A percentile compares a stretch with the other conserved stretches of the same genome.
Conservation (phyloP, 2,329 filamentous ascomycete genomes). For the Microascus cirrosus region DNA sequence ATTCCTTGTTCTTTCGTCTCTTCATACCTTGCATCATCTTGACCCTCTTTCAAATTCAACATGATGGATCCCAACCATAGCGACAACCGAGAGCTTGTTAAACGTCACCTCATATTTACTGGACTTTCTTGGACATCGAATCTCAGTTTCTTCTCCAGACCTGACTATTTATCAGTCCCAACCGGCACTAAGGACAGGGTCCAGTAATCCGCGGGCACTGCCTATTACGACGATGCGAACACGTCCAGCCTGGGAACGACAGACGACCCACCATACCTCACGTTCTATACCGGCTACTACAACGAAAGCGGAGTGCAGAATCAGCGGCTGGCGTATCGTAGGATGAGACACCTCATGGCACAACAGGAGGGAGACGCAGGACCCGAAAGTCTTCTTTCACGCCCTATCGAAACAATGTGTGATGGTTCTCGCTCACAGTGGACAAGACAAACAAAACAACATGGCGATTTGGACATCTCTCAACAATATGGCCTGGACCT, state of each 20-base stretch:
- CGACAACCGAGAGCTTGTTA: no score
- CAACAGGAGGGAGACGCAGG: background rate
- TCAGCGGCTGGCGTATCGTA: background rate
- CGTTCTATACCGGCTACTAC: background rate
- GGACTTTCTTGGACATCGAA: no score
- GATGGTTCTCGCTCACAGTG: background rate
- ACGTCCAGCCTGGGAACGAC: background rate
- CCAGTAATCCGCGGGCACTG: background rate
- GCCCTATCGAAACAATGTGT: background rate
- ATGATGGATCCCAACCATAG: no score
- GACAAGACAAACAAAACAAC: background rate
- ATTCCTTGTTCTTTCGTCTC: no score
- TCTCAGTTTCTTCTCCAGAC: no score
- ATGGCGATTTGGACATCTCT: background rate
- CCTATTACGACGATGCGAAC: background rate
- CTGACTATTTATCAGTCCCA: background rate
- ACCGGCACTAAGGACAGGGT: background rate
- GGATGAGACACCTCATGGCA: background rate
- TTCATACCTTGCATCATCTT: no score
- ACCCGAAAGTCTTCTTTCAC: slow-evolving; percentile 1
- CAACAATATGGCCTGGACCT: background rate
- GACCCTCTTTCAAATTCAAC: no score
- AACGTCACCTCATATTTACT: no score
- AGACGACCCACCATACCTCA: background rate
- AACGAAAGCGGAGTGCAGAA: background rate